Evolutionary conservation across 495 filamentous ascomycete species (phyloP).

Genomic region (Aspergillus haitiensis): DNA sequence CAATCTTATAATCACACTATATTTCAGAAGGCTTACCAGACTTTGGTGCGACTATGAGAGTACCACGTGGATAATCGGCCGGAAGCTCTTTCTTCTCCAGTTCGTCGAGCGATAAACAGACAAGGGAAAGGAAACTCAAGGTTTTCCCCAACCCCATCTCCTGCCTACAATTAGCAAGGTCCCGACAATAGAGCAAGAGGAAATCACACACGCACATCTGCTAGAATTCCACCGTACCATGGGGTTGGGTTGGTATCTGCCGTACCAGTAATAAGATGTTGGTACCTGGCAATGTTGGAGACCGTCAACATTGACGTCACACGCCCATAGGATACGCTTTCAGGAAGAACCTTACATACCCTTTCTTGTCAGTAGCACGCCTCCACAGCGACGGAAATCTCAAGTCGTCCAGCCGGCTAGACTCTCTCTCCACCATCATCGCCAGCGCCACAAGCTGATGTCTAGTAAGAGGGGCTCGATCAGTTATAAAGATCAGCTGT

Average conservation of each 20-base stretch:
- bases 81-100: neutral
- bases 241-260: neutral
- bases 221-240: neutral
- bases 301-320: no score
- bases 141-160: constrained; percentile 3
- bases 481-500: neutral
- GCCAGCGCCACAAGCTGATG: neutral
- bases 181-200: neutral
- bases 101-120: neutral
- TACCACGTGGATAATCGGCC: neutral
- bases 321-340: neutral
- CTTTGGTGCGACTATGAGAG: neutral
- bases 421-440: constrained; percentile 4
- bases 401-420: neutral
- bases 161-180: neutral
- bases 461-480: neutral
- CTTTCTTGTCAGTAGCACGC: no score
- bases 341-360: no score
- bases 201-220: neutral
- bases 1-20: neutral
- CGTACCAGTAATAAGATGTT: neutral
- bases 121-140: neutral
- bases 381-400: neutral
- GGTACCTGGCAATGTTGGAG: neutral
- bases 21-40: neutral